A percentile compares a stretch with the other conserved stretches of the same genome.
These are phyloP conservation scores for Talaromyces stipitatus DNA, from an alignment of 495 filamentous ascomycete genomes.

Conservation along the genomic window DNA sequence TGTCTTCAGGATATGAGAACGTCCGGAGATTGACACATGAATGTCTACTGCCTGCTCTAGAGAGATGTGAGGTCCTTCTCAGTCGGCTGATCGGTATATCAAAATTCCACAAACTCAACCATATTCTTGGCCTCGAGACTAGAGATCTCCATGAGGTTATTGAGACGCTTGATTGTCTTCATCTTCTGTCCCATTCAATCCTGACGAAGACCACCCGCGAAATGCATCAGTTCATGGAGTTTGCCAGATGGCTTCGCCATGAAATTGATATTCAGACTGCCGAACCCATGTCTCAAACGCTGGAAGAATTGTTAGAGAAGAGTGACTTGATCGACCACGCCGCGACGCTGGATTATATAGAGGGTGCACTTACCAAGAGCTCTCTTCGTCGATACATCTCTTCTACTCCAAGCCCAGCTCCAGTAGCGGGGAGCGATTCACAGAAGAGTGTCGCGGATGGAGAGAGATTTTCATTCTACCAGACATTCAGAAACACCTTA, in stretches of 20 bases:
- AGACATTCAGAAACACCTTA: constrained; percentile 33
- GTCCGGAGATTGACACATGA: constrained; percentile 75
- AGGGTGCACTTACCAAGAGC: constrained; percentile 42
- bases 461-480: constrained; percentile 38
- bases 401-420: constrained; percentile 26
- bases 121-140: constrained; percentile 56
- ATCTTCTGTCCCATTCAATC: constrained; percentile 66
- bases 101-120: constrained; percentile 64
- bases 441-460: constrained; percentile 29
- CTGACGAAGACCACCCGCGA: constrained; percentile 68
- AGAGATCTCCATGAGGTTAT: constrained; percentile 50
- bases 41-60: constrained; percentile 78
- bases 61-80: constrained; percentile 74
- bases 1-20: constrained; percentile 65
- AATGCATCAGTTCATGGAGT: constrained; percentile 65
- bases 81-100: constrained; percentile 81
- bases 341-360: constrained; percentile 43
- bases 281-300: constrained; percentile 37
- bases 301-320: constrained; percentile 40
- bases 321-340: constrained; percentile 38
- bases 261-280: constrained; percentile 61
- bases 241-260: constrained; percentile 77
- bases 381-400: constrained; percentile 36
- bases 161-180: constrained; percentile 66
- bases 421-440: constrained; percentile 6